These are phyloP conservation scores for Skeletonema potamos DNA, from an alignment of 108 stramenopile genomes.

Conservation along the genomic window DNA sequence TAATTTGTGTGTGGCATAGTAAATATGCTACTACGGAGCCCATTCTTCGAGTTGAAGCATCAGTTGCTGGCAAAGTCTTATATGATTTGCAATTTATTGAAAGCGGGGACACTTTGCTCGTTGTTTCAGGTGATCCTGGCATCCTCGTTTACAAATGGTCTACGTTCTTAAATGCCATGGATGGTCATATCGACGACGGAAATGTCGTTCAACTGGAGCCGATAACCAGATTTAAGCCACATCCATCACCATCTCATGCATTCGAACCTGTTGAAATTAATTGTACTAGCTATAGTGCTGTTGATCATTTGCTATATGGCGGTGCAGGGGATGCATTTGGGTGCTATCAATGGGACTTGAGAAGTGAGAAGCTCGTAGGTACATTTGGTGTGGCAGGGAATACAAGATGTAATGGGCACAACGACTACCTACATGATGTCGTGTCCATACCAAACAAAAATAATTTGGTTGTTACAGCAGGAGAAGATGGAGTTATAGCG, in stretches of 20 bases:
- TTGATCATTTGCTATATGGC: slow-evolving; percentile 35
- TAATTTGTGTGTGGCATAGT: slow-evolving; percentile 27
- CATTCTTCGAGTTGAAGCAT: slow-evolving; percentile 1
- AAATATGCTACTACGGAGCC: neutral
- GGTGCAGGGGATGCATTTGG: slow-evolving; percentile 60
- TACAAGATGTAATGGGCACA: slow-evolving; percentile 22
- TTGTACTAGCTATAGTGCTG: slow-evolving; percentile 22
- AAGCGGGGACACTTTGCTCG: slow-evolving; percentile 14
- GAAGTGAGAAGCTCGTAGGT: slow-evolving; percentile 34
- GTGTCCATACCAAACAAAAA: slow-evolving; percentile 12
- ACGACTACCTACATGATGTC: slow-evolving; percentile 50
- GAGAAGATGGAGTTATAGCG: slow-evolving; percentile 54
- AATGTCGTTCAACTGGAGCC: slow-evolving; percentile 6
- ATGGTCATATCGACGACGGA: neutral
- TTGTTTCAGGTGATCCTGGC: slow-evolving; percentile 47
- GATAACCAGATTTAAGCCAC: slow-evolving; percentile 32
- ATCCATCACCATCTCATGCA: slow-evolving; percentile 31
- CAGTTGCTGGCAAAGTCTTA: neutral
- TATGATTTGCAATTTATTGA: slow-evolving; percentile 48
- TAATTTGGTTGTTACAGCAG: slow-evolving; percentile 43
- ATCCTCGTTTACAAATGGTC: slow-evolving; percentile 48
- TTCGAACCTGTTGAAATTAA: slow-evolving; percentile 44
- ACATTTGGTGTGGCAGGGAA: slow-evolving; percentile 34
- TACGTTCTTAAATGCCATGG: slow-evolving; percentile 30
- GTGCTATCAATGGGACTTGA: slow-evolving; percentile 63